phyloP scores from a whole-genome alignment of 1,284 basidiomycete species.

The Sporisorium graminicola region DNA sequence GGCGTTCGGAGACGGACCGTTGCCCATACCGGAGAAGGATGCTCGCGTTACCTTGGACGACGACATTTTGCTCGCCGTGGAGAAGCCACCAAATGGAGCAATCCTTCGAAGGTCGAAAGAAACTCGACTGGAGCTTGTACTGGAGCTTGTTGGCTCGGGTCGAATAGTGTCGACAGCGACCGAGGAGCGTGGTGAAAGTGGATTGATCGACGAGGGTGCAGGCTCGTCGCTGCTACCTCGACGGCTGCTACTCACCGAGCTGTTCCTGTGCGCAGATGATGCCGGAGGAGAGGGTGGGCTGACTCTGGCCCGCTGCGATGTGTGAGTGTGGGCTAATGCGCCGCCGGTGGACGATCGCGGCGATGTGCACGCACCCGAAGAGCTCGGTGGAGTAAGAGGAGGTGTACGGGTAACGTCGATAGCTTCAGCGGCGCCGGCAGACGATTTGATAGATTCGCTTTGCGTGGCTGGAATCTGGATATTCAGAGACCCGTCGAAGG shows the following conservation, averaged over 20 bases:
- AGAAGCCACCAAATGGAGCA: conserved; percentile 12
- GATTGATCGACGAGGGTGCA: background rate
- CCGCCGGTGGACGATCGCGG: conserved; percentile 19
- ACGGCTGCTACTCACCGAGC: conserved; percentile 21
- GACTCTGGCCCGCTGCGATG: background rate
- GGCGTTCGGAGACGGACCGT: conserved; percentile 15
- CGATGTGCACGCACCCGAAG: conserved; percentile 24
- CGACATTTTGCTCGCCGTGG: conserved; percentile 26
- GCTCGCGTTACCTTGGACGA: conserved; percentile 12
- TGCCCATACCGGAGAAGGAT: conserved; percentile 22
- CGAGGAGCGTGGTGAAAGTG: conserved; percentile 6
- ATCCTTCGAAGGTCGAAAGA: conserved; percentile 35
- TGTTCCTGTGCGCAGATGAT: conserved; percentile 20
- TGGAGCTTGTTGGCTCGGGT: conserved; percentile 1
- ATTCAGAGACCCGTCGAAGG: conserved; percentile 7
- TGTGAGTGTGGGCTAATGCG: conserved; percentile 2
- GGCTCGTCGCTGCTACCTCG: conserved; percentile 29
- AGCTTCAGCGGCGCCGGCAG: background rate
- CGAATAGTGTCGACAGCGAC: background rate
- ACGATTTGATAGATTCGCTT: background rate
- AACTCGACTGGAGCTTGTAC: conserved; percentile 15
- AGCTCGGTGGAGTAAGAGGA: conserved; percentile 28
- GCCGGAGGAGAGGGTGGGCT: conserved; percentile 19
- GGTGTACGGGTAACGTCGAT: background rate
- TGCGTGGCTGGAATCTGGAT: background rate